Base-by-base conservation (phyloP, 768 basidiomycete species). In the Russula sp. region DNA sequence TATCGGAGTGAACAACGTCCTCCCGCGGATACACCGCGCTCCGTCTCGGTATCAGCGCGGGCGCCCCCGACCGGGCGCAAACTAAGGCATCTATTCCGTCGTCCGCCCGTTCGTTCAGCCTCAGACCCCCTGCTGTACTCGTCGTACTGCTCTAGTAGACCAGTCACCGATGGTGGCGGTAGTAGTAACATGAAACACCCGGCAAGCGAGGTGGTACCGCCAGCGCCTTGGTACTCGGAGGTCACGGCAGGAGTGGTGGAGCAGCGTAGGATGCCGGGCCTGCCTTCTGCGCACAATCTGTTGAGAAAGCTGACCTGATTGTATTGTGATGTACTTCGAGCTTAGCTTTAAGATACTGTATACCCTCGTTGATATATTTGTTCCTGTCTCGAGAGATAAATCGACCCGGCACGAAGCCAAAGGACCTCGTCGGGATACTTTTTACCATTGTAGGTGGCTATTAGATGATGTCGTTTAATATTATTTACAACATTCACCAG, bases 71-170 rank as follows among this genome's bases (percentile, higher is more conserved):
- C 59, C 9, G n/a, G 24, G 38, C 59, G 64, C 32, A 57, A 38
- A 10, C 46, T 65, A 20, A 62, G 30, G 49, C 54, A 65, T 40
- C 38, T 62, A 13, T 65, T 65, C 48, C 64, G 64, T 52, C 61
- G 64, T n/a, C 8, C 64, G 55, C 24, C 64, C 1, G 34, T 51
- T 26, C 64, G 64, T n/a, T 65, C 61, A 28, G 61, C 40, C 3
- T 65, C 64, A 1, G 61, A 65, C 30, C 64, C 64, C 64, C 64
- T 1, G 10, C n/a, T 34, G n/a, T 65, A 65, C 28, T 54, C 61
- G 26, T 57, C 61, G 26, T 63, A 65, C 28, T 30, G 38, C 9
- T 22, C 40, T 16, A 50, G 11, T 30, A 46, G 49, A 36, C 52
- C 13, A 18, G 48, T 13, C 26, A 13, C 11, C 24, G 54, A 49